Base-by-base conservation (phyloP, 345 rosid genomes). In the Corchorus olitorius region DNA sequence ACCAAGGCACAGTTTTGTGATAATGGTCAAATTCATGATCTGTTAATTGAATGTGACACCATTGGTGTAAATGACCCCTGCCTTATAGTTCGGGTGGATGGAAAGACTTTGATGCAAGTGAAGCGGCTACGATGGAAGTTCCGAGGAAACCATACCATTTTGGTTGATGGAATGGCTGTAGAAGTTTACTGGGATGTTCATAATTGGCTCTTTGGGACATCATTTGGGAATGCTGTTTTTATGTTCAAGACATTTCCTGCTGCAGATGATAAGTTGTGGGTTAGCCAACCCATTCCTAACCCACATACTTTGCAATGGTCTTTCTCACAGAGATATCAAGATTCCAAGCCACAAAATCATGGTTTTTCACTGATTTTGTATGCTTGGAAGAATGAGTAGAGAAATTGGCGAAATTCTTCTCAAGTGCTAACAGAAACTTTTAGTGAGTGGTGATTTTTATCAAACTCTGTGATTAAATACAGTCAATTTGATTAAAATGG, bases 181-280 rank as follows among this genome's bases (percentile, higher is more conserved):
- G 98, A 95, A 81, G 91, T 93, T 76, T 87, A 87, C 50, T 95
- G 99, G 99, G 99, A 95, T 83, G 97, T 95, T 9, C 89, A 95
- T 83, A 88, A 80, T 78, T 93, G 99, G 99, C 90, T 95, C 35
- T 95, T 90, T 67, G 92, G 96, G 39, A 39, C 90, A 37, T 83
- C 95, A 22, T 59, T 82, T 10, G 94, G 94, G 27, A 88, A 88
- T 85, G 99, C 97, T 13, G 98, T 95, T 22, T 93, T 95, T 79
- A 87, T 95, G 98, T 93, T 95, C 90, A 87, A 88, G 89, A 86
- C 93, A n/a, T 87, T 90, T 86, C 86, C 84, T 20, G 82, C 93
- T 9, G 87, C 88, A 0, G 97, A 95, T 11, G 97, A 95, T 74
- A 91, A 92, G 84, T 78, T 86, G 20, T 88, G 93, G 94, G 81